Conservation (phyloP, 106 monocot genomes). For the Platanthera zijinensis region DNA sequence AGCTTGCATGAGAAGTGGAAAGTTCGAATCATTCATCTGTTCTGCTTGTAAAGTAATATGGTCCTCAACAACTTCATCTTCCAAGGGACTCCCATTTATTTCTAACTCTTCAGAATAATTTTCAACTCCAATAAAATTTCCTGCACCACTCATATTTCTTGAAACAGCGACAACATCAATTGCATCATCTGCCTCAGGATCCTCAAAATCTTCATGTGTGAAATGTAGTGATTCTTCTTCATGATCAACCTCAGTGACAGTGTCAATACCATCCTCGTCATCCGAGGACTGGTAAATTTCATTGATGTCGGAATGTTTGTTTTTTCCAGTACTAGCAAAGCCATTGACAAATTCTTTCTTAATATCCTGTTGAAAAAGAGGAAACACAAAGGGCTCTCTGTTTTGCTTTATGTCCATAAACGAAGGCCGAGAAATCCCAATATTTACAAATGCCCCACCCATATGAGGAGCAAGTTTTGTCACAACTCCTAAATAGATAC, state of each 20-base stretch:
- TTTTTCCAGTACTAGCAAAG: conserved; percentile 17
- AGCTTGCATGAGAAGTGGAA: conserved; percentile 17
- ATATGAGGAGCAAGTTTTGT: conserved; percentile 87
- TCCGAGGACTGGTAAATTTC: conserved; percentile 26
- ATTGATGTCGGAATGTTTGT: conserved; percentile 13
- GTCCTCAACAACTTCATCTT: conserved; percentile 51
- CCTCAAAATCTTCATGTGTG: conserved; percentile 27
- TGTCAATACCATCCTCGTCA: conserved; percentile 37
- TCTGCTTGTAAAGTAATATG: conserved; percentile 23
- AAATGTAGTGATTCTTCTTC: conserved; percentile 32
- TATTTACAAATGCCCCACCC: conserved; percentile 96
- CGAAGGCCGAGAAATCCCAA: conserved; percentile 73
- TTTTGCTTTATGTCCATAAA: conserved; percentile 71
- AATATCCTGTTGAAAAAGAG: conserved; percentile 28
- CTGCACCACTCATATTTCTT: conserved; percentile 14
- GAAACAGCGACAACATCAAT: conserved; percentile 17
- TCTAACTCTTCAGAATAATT: conserved; percentile 35
- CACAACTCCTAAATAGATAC: conserved; percentile 81
- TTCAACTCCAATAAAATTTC: conserved; percentile 15
- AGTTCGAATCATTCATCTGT: conserved; percentile 14
- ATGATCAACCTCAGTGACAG: conserved; percentile 35
- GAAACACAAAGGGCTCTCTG: conserved; percentile 81
- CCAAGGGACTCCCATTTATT: conserved; percentile 28
- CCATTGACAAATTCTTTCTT: conserved; percentile 21
- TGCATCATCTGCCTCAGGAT: conserved; percentile 35